These are phyloP conservation scores for Gentiana dahurica DNA, from an alignment of 257 asterid species.

Conservation along the genomic window DNA sequence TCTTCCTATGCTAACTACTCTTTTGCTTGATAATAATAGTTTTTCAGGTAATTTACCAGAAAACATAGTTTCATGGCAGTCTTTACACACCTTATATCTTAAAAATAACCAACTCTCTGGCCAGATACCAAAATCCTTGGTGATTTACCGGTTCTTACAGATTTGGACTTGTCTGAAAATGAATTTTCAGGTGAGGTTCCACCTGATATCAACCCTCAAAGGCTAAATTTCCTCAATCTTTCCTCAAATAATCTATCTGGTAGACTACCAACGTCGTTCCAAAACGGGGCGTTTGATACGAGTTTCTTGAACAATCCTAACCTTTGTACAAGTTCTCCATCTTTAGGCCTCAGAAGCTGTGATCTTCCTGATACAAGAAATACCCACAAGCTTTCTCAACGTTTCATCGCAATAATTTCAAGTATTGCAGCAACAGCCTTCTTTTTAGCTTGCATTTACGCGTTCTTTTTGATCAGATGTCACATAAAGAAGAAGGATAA, in stretches of 20 bases:
- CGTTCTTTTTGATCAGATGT: conserved; percentile 29
- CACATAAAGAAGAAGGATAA: conserved; percentile 26
- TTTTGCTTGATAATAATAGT: conserved; percentile 50
- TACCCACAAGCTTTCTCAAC: conserved; percentile 23
- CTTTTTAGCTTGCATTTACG: conserved; percentile 28
- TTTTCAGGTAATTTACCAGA: conserved; percentile 59
- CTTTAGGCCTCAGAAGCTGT: conserved; percentile 39
- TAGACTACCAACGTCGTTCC: conserved; percentile 42
- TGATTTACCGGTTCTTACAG: conserved; percentile 29
- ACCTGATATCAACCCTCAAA: conserved; percentile 27
- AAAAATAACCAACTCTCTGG: conserved; percentile 65
- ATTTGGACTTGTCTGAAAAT: conserved; percentile 63
- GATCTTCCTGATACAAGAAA: conserved; percentile 7
- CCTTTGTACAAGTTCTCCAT: conserved; percentile 42
- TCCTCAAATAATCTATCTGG: conserved; percentile 69
- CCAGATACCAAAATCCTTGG: conserved; percentile 54
- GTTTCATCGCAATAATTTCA: conserved; percentile 49
- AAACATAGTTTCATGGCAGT: conserved; percentile 51
- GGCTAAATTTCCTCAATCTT: conserved; percentile 33
- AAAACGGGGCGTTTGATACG: conserved; percentile 37
- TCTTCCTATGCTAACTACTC: conserved; percentile 30
- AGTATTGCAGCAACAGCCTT: conserved; percentile 39
- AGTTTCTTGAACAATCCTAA: conserved; percentile 61
- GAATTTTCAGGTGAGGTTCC: conserved; percentile 66
- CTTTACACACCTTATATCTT: conserved; percentile 32